Evolutionary conservation across 352 stramenopile species (phyloP).

Genomic region (Globisporangium spinosum): DNA sequence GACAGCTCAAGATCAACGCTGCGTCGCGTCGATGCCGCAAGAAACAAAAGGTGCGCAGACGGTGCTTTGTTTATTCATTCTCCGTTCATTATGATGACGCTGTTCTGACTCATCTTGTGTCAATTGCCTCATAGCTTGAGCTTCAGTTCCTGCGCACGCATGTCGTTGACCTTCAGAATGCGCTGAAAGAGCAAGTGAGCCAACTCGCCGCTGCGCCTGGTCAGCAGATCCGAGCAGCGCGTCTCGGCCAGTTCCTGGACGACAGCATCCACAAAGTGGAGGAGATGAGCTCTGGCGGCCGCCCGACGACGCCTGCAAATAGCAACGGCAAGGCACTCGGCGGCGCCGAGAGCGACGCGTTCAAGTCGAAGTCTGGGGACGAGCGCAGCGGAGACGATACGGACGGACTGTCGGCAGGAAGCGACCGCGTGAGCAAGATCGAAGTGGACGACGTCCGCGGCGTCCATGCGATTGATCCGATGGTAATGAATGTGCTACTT

Average conservation of each 20-base stretch:
- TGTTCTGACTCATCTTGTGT: not conserved
- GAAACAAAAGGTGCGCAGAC: conserved; percentile 60
- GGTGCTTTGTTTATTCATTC: not conserved
- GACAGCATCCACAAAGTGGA: conserved; percentile 71
- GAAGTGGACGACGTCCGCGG: conserved; percentile 53
- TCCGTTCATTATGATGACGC: no score
- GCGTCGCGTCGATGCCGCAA: conserved; percentile 77
- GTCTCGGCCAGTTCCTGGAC: conserved; percentile 59
- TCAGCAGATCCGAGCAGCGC: conserved; percentile 42
- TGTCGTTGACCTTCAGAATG: conserved; percentile 73
- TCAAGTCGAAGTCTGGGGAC: conserved; percentile 20
- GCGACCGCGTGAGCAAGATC: conserved; percentile 45
- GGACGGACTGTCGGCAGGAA: conserved; percentile 32
- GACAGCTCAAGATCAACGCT: conserved; percentile 87
- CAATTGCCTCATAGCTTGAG: conserved; percentile 34
- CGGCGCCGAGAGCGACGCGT: conserved; percentile 24
- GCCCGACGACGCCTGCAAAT: conserved; percentile 24
- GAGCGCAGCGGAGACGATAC: conserved; percentile 48
- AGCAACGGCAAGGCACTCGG: conserved; percentile 29
- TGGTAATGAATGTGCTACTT: conserved; percentile 14
- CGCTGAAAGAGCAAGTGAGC: conserved; percentile 63
- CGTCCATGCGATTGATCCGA: conserved; percentile 42
- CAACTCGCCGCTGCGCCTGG: conserved; percentile 35
- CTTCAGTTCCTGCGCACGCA: conserved; percentile 82
- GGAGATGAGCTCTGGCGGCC: conserved; percentile 66